Evolutionary conservation across 2,329 filamentous ascomycete species (phyloP).

Genomic region (Paraphoma sp.): DNA sequence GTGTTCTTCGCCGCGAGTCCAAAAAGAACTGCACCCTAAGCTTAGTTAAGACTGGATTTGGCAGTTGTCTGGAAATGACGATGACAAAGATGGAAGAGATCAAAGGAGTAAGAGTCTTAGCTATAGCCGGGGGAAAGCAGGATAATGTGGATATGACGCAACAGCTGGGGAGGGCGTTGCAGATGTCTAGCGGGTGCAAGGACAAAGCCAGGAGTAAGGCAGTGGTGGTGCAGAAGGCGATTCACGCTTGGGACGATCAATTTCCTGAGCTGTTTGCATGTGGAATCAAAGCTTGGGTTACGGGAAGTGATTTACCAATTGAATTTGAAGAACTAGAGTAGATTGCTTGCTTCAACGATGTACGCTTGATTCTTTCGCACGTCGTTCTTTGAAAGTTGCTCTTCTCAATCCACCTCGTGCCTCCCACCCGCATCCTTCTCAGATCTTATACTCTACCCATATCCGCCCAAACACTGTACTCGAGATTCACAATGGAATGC

Average conservation of each 20-base stretch:
- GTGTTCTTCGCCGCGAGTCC: neutral
- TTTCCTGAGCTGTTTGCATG: conserved; percentile 17
- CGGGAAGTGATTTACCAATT: conserved; percentile 6
- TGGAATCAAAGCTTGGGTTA: conserved; percentile 12
- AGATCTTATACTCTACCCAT: too few relatives aligned
- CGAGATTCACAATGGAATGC: too few relatives aligned
- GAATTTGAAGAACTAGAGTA: conserved; percentile 7
- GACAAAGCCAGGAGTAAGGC: conserved; percentile 2
- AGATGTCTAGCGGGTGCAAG: neutral
- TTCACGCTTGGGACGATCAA: conserved; percentile 16
- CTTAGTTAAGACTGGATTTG: conserved; percentile 4
- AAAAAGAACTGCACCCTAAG: conserved; percentile 1
- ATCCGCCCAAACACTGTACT: too few relatives aligned
- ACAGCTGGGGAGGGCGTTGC: conserved; percentile 5
- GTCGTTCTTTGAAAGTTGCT: too few relatives aligned
- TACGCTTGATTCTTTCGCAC: too few relatives aligned
- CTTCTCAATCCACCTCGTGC: too few relatives aligned
- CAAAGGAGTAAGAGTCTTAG: conserved; percentile 6
- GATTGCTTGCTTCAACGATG: too few relatives aligned
- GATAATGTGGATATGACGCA: conserved; percentile 12
- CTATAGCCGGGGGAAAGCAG: conserved; percentile 14
- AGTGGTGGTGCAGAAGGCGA: conserved; percentile 12
- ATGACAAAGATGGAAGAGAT: conserved; percentile 6
- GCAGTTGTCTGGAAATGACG: conserved; percentile 4
- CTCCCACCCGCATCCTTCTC: too few relatives aligned